Conservation (phyloP, 1,139 yeast species). For the Suhomyces coccinellae region DNA sequence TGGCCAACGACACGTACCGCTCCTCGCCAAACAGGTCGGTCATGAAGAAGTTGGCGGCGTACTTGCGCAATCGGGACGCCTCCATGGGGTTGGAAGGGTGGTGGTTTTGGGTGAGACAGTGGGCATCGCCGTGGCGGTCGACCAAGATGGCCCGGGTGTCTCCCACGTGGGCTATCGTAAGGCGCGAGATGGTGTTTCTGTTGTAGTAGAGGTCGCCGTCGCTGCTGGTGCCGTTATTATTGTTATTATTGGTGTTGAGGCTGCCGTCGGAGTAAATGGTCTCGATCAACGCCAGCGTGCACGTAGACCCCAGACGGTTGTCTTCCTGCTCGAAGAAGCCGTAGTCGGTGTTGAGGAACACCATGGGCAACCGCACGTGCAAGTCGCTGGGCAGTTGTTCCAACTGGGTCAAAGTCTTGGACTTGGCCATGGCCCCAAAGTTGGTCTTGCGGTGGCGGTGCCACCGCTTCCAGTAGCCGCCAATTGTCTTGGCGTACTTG, state of each 20-base stretch:
- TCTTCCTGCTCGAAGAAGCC: conserved; percentile 37
- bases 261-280: conserved; percentile 37
- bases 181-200: conserved; percentile 62
- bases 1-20: conserved; percentile 80
- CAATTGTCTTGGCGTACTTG: conserved; percentile 58
- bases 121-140: conserved; percentile 75
- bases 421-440: conserved; percentile 40
- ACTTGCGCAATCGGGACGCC: conserved; percentile 66
- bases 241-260: no score
- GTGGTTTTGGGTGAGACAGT: conserved; percentile 74
- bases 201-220: conserved; percentile 63
- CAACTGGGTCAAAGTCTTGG: conserved; percentile 14
- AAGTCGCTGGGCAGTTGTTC: conserved; percentile 48
- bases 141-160: conserved; percentile 88
- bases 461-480: conserved; percentile 91
- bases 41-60: conserved; percentile 71
- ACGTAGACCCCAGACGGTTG: conserved; percentile 70
- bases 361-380: conserved; percentile 57
- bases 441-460: conserved; percentile 47
- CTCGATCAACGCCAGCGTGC: conserved; percentile 75
- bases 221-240: no score
- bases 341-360: conserved; percentile 64
- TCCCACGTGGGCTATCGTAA: conserved; percentile 90
- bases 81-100: conserved; percentile 87
- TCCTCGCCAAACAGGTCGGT: conserved; percentile 95